Percentiles rank a stretch among this genome's conserved stretches.
These are phyloP conservation scores for Apium graveolens DNA, from an alignment of 129 eudicot species.

Conservation along the genomic window DNA sequence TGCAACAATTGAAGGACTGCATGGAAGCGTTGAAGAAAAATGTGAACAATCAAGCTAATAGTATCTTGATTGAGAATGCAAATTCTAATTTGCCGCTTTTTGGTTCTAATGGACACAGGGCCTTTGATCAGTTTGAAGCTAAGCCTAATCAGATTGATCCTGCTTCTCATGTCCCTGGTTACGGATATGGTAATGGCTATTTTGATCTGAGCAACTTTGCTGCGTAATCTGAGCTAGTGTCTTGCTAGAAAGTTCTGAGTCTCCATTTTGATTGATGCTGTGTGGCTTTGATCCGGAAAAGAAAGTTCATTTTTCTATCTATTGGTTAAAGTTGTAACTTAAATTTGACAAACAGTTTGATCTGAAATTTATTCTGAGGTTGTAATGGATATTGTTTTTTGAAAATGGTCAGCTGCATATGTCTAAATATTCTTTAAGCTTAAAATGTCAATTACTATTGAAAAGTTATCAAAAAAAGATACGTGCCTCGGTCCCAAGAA, in stretches of 20 bases:
- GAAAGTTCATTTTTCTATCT: neutral
- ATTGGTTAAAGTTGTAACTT: neutral
- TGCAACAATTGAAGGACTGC: conserved; percentile 35
- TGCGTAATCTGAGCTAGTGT: neutral
- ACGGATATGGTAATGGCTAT: conserved; percentile 23
- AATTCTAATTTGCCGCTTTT: conserved; percentile 17
- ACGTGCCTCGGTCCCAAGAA: too few species aligned
- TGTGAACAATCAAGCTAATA: conserved; percentile 20
- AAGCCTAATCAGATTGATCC: conserved; percentile 17
- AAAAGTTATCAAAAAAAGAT: too few species aligned
- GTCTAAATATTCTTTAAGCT: too few species aligned
- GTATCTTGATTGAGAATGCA: conserved; percentile 16
- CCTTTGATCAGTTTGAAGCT: conserved; percentile 24
- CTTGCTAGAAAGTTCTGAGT: neutral
- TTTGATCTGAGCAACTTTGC: neutral
- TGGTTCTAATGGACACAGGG: conserved; percentile 16
- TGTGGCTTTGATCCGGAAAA: neutral
- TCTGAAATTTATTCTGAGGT: neutral
- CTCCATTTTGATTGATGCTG: neutral
- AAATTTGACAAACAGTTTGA: neutral
- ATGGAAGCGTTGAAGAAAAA: conserved; percentile 45
- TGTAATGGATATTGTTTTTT: too few species aligned
- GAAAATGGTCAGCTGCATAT: neutral
- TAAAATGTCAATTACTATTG: too few species aligned
- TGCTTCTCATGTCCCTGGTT: conserved; percentile 17